Base-by-base conservation (phyloP, 129 eudicot species). In the Lactuca saligna region DNA sequence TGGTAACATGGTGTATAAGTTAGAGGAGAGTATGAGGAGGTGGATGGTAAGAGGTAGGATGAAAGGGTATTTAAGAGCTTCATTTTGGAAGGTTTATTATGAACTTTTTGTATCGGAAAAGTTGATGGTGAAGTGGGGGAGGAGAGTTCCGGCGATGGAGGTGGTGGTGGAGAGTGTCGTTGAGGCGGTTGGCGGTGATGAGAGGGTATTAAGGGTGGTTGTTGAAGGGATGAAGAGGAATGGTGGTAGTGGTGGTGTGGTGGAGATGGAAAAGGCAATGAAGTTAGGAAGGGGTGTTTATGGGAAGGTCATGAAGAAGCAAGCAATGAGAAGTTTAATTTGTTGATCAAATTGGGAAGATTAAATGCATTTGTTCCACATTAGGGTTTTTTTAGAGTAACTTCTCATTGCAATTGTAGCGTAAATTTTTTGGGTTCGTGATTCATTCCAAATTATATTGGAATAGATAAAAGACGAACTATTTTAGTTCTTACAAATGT, bases 251-350 rank as follows among this genome's bases (percentile, higher is more conserved):
- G 76, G 84, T 66, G 91, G 96, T 31, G 60, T 79, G 69, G 76
- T 78, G 80, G 96, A 86, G 64, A 87, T 89, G 91, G 98, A 93
- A 73, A 87, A 77, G 65, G 87, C 65, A 57, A 85, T 93, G 84
- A 93, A 89, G 72, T 73, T 93, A 37, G 97, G 92, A 65, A 93
- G 95, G 75, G 96, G 97, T 25, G 77, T 85, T 56, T 93, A 82
- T 84, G 98, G 98, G 65, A 93, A 89, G 64, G 74, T 84, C 25
- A 83, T 93, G 89, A 93, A 85, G 86, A 93, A 83, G 59, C 96
- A 93, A 73, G 92, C 91, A 57, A 51, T 89, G 84, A 86, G 86
- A 80, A 83, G 75, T 54, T 68, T 93, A 51, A 83, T 93, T 54
- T 54, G 78, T 66, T 78, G 72, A 85, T 67, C 77, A 79, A 32